These are phyloP conservation scores for Austroboletus novae-zelandiae DNA, from an alignment of 1,284 basidiomycete genomes.

Conservation along the genomic window DNA sequence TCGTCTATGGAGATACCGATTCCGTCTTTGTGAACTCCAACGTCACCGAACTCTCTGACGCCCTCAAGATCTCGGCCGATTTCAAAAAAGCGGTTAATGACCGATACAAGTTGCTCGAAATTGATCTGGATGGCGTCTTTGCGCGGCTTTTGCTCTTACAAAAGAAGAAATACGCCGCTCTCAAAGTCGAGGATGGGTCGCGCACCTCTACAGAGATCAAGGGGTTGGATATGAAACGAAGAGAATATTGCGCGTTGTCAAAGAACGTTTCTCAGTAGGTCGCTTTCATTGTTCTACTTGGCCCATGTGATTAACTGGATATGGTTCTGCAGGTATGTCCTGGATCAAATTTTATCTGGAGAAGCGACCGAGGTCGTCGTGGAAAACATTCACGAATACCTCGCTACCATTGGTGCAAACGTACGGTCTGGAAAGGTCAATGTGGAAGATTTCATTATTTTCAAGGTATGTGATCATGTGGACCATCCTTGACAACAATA, in stretches of 20 bases:
- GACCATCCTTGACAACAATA: neutral
- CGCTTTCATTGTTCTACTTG: neutral
- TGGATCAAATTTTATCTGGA: conserved; percentile 91
- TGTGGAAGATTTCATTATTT: conserved; percentile 92
- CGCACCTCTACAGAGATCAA: conserved; percentile 87
- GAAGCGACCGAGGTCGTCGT: conserved; percentile 89
- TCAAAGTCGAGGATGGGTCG: conserved; percentile 84
- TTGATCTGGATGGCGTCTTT: conserved; percentile 95
- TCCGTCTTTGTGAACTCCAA: conserved; percentile 99
- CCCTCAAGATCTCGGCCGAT: conserved; percentile 86
- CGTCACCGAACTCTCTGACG: conserved; percentile 83
- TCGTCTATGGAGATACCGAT: conserved; percentile 98
- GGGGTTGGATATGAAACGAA: conserved; percentile 97
- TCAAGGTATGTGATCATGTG: conserved; percentile 61
- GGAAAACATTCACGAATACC: conserved; percentile 91
- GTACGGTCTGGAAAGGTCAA: conserved; percentile 78
- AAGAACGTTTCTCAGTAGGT: conserved; percentile 91
- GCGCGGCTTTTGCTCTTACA: conserved; percentile 91
- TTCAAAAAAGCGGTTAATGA: conserved; percentile 98
- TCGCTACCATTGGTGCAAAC: conserved; percentile 70
- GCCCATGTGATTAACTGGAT: neutral
- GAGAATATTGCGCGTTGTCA: conserved; percentile 92
- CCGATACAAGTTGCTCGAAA: conserved; percentile 92
- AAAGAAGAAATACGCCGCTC: conserved; percentile 99
- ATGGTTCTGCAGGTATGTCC: conserved; percentile 62